Base-by-base conservation (phyloP, 176 grass and related monocot species). In the Aegilops longissima region DNA sequence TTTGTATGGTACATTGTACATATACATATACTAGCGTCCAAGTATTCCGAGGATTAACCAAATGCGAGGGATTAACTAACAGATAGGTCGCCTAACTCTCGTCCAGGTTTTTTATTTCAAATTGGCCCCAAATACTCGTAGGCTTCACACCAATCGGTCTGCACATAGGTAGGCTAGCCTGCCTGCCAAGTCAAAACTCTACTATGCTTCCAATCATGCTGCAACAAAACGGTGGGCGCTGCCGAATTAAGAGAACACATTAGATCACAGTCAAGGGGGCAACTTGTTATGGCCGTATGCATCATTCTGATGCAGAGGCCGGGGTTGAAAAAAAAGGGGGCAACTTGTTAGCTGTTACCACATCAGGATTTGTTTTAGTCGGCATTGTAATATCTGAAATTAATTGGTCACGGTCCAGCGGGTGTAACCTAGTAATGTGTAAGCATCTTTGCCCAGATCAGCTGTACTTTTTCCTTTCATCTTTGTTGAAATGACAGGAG, bases 161-260 rank as follows among this genome's bases (percentile, higher is more conserved):
- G 5, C 70, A 4, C 42, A 8, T 25, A 75, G 72, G 80, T 52
- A 9, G 40, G 10, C 54, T 84, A 76, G 79, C 52, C 56, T 87
- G 76, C 47, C 47, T 40, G 67, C 68, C 27, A 35, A 18, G 76
- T 84, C 85, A 80, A 61, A 59, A 59, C 71, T 75, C 42, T 76
- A 49, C 17, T 90, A 66, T 79, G 68, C 3, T 84, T 74, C 68
- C 85, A 84, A 81, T 70, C 27, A 80, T 40, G 68, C 85, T 33
- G 21, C 31, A 80, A 69, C 81, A 81, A 84, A 73, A 76, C 47
- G 36, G 69, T 75, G 61, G 62, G 81, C 76, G 36, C 49, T 21
- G 56, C 56, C 18, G 6, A 59, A 9, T 59, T 59, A 87, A 84
- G 62, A 80, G 59, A 84, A 88, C 36, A 0, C 14, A 81, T 87